A percentile compares a stretch with the other conserved stretches of the same genome.
Conservation (phyloP, 768 basidiomycete genomes). For the Termitomyces sp. region DNA sequence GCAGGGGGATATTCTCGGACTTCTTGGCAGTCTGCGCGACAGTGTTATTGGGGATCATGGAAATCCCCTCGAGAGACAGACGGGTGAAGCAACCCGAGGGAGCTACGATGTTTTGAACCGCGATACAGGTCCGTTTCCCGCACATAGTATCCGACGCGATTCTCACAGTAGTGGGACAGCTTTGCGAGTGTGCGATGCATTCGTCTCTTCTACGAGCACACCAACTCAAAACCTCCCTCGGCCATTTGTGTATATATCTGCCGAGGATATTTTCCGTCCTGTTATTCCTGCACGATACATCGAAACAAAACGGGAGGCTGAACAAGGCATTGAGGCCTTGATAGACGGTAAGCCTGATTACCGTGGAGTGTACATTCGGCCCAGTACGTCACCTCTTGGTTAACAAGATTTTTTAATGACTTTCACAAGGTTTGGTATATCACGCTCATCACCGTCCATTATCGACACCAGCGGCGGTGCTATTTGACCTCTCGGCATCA, state of each 20-base stretch:
- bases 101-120: slow-evolving; percentile 84
- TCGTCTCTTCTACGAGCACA: slow-evolving; percentile 43
- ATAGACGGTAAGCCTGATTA: slow-evolving; percentile 40
- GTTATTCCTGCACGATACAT: slow-evolving; percentile 85
- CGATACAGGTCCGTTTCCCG: slow-evolving; percentile 69
- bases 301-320: slow-evolving; percentile 91
- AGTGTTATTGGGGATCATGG: slow-evolving; percentile 33
- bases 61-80: slow-evolving; percentile 58
- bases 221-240: slow-evolving; percentile 32
- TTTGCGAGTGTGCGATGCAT: slow-evolving; percentile 74
- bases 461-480: slow-evolving; percentile 77
- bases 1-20: slow-evolving; percentile 50
- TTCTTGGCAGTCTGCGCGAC: slow-evolving; percentile 42
- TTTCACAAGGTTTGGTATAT: slow-evolving; percentile 80
- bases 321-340: slow-evolving; percentile 59
- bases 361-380: slow-evolving; percentile 80
- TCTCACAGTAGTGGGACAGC: slow-evolving; percentile 33
- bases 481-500: slow-evolving; percentile 77
- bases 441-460: slow-evolving; percentile 93
- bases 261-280: slow-evolving; percentile 90
- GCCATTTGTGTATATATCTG: slow-evolving; percentile 93
- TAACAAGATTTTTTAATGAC: slow-evolving; percentile 2
- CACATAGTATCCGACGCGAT: background rate
- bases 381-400: slow-evolving; percentile 55
- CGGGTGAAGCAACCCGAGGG: slow-evolving; percentile 27